Evolutionary conservation across 2,329 filamentous ascomycete species (phyloP).

Genomic region (Aspergillus aculeatus): DNA sequence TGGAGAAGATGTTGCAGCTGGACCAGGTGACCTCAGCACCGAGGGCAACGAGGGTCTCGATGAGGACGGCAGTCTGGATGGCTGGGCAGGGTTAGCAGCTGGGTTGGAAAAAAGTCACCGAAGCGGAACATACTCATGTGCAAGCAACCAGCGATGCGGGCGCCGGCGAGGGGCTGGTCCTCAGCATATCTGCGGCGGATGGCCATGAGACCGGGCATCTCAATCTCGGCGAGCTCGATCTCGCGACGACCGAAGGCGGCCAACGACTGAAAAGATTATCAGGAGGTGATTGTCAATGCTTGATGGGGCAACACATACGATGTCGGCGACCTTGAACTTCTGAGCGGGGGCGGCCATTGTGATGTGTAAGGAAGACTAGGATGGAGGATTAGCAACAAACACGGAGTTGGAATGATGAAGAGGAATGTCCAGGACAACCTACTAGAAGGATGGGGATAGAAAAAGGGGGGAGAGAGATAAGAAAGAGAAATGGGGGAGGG

Average conservation of each 20-base stretch:
- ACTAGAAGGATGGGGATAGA: conserved; percentile 6
- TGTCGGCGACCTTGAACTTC: conserved; percentile 98
- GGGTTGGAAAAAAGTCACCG: too few relatives aligned
- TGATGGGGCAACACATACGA: conserved; percentile 51
- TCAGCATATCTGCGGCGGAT: conserved; percentile 86
- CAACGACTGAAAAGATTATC: conserved; percentile 59
- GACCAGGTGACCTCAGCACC: conserved; percentile 99
- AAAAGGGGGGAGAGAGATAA: conserved; percentile 2
- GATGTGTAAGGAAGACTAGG: conserved; percentile 17
- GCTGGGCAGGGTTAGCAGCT: conserved; percentile 46
- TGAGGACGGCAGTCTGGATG: conserved; percentile 98
- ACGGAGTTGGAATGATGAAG: neutral
- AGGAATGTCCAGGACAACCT: neutral
- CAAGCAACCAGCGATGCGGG: conserved; percentile 94
- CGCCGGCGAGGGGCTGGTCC: conserved; percentile 91
- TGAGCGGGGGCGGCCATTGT: conserved; percentile 72
- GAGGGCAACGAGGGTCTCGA: conserved; percentile 92
- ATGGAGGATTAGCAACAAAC: conserved; percentile 6
- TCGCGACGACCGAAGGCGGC: conserved; percentile 98
- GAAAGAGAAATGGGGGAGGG: conserved; percentile 7
- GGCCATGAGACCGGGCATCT: conserved; percentile 97
- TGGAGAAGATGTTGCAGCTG: conserved; percentile 99
- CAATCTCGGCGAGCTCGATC: conserved; percentile 94
- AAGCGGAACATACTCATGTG: conserved; percentile 75
- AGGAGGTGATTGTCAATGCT: neutral